Conservation (phyloP, 768 basidiomycete species). For the Mycena epipterygia region DNA sequence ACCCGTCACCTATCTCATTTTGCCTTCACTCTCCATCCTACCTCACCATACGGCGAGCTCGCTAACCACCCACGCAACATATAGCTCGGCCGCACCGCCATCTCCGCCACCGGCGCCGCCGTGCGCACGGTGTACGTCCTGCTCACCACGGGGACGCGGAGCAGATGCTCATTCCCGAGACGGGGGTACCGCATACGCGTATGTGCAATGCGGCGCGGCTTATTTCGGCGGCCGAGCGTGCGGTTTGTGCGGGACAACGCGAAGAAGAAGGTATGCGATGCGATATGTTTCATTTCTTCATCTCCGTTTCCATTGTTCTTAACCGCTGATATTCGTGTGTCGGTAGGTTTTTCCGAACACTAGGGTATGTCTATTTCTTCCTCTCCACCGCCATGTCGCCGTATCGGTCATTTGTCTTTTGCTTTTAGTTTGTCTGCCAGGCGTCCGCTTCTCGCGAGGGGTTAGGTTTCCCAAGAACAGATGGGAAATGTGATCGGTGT, state of each 20-base stretch:
- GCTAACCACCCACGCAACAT: not conserved
- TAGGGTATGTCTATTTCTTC: not conserved
- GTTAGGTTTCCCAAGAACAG: not conserved
- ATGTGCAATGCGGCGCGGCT: constrained; percentile 1
- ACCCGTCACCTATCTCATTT: not conserved
- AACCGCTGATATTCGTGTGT: constrained; percentile 1
- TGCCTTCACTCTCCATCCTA: too few relatives aligned
- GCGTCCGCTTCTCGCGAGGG: not conserved
- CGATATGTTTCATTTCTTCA: constrained; percentile 3
- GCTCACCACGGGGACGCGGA: not conserved
- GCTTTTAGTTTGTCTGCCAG: not conserved
- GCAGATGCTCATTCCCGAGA: constrained; percentile 2
- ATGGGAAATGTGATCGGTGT: not conserved
- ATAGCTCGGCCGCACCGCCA: not conserved
- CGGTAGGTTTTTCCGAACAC: not conserved
- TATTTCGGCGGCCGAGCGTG: not conserved
- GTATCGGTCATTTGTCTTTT: not conserved
- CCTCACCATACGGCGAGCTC: not conserved
- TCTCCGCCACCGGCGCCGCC: constrained; percentile 4
- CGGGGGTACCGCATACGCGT: not conserved
- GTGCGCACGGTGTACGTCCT: constrained; percentile 2
- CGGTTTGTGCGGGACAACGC: not conserved
- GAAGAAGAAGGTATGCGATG: not conserved
- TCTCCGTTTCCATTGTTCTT: constrained; percentile 1
- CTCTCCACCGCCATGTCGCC: not conserved